These are phyloP conservation scores for Carex sylvatica DNA, from an alignment of 202 grass and related monocot genomes.

Conservation along the genomic window DNA sequence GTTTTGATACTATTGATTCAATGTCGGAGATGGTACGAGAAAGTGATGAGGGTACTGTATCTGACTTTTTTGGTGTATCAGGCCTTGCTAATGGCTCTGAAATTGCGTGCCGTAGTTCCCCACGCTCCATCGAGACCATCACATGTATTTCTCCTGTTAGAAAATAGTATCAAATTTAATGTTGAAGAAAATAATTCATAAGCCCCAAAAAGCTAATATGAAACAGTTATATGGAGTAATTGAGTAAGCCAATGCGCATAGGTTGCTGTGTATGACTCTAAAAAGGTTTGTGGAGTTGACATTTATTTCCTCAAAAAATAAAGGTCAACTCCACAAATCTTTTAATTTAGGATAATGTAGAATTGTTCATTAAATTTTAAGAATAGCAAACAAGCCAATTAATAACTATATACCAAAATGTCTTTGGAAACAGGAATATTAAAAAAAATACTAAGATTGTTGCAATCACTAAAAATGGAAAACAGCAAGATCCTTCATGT, in stretches of 20 bases:
- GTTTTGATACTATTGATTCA: conserved; percentile 25
- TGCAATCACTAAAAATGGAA: neutral
- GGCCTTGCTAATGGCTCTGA: conserved; percentile 4
- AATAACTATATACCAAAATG: neutral
- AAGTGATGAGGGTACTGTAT: neutral
- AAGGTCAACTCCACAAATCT: neutral
- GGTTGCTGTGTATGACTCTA: neutral
- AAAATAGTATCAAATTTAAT: neutral
- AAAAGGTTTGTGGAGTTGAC: too few relatives aligned
- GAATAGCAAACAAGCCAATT: neutral
- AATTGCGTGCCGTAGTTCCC: conserved; percentile 8
- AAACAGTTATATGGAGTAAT: neutral
- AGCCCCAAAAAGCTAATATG: neutral
- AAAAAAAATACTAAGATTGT: neutral
- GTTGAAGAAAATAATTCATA: neutral
- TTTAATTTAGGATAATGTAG: neutral
- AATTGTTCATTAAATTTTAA: neutral
- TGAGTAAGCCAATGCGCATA: neutral
- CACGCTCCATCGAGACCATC: conserved; percentile 13
- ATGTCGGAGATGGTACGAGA: conserved; percentile 2
- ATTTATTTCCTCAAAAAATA: too few relatives aligned
- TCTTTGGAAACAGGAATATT: neutral
- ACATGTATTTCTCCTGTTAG: conserved; percentile 29
- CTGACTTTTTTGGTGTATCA: conserved; percentile 10
- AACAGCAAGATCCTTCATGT: neutral